A percentile compares a stretch with the other conserved stretches of the same genome.
These are phyloP conservation scores for Tricholoma saponaceum DNA, from an alignment of 768 basidiomycete genomes.

Conservation along the genomic window DNA sequence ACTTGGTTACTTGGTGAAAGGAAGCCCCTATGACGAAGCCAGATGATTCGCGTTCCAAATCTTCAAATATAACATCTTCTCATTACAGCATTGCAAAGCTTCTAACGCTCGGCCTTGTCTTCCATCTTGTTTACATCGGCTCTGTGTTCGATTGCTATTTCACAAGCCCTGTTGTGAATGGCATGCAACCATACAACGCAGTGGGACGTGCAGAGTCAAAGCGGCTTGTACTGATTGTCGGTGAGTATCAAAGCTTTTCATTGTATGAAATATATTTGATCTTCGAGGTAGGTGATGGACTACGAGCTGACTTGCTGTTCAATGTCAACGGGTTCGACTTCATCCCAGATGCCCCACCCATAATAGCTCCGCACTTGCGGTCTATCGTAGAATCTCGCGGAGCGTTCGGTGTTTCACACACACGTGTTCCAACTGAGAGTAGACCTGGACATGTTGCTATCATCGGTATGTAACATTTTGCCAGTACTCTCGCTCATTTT, in stretches of 20 bases:
- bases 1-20: too few relatives aligned
- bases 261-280: neutral
- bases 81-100: conserved; percentile 41
- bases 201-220: conserved; percentile 51
- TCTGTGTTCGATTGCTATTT: conserved; percentile 89
- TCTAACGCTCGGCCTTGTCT: conserved; percentile 64
- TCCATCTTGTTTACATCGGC: conserved; percentile 69
- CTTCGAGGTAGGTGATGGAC: conserved; percentile 60
- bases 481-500: neutral
- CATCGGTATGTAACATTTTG: conserved; percentile 47
- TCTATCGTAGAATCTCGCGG: conserved; percentile 63
- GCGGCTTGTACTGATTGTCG: conserved; percentile 76
- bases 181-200: conserved; percentile 60
- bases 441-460: conserved; percentile 87
- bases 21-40: neutral
- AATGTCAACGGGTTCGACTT: conserved; percentile 55
- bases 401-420: conserved; percentile 82
- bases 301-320: conserved; percentile 79
- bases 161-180: conserved; percentile 75
- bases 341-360: conserved; percentile 45
- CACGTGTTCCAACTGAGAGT: conserved; percentile 84
- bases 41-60: neutral
- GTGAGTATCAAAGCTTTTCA: conserved; percentile 30
- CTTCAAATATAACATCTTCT: neutral
- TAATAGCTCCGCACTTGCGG: conserved; percentile 73